Percentiles rank a stretch among this genome's conserved stretches.
These are phyloP conservation scores for Lodderomyces beijingensis DNA, from an alignment of 1,139 yeast genomes.

Conservation along the genomic window DNA sequence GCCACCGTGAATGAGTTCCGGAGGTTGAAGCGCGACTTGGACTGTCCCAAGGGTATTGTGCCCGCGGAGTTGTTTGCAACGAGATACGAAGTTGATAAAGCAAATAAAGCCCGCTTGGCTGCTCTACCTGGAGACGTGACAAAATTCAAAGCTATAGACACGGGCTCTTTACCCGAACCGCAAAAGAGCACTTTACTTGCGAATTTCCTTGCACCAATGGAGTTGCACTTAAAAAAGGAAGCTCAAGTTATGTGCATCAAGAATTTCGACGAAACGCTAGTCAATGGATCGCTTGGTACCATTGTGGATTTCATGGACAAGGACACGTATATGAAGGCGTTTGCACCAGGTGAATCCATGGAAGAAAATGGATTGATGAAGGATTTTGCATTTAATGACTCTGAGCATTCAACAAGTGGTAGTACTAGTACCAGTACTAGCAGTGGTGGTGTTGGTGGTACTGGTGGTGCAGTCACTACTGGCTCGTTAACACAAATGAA, in stretches of 20 bases:
- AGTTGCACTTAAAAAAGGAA: conserved; percentile 62
- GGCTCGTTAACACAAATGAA: conserved; percentile 8
- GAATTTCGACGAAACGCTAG: conserved; percentile 80
- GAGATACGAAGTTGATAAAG: conserved; percentile 74
- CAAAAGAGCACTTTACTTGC: conserved; percentile 44
- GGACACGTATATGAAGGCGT: conserved; percentile 30
- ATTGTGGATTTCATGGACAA: conserved; percentile 47
- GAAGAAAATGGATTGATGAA: conserved; percentile 10
- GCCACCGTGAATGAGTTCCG: conserved; percentile 54
- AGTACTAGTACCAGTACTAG: background rate
- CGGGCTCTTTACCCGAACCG: conserved; percentile 50
- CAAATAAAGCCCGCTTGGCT: conserved; percentile 57
- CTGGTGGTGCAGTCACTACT: conserved; percentile 7
- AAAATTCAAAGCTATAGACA: conserved; percentile 56
- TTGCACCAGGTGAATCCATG: no score
- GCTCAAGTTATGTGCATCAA: conserved; percentile 97
- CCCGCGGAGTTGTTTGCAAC: conserved; percentile 90
- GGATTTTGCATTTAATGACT: conserved; percentile 22
- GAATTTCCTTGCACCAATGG: conserved; percentile 70
- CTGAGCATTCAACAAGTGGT: background rate
- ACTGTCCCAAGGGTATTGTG: conserved; percentile 61
- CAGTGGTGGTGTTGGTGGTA: conserved; percentile 6
- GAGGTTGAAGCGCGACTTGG: conserved; percentile 51
- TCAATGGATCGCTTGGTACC: conserved; percentile 89
- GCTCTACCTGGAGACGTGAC: conserved; percentile 46